These are phyloP conservation scores for Populus simonii DNA, from an alignment of 345 rosid genomes.

Conservation along the genomic window DNA sequence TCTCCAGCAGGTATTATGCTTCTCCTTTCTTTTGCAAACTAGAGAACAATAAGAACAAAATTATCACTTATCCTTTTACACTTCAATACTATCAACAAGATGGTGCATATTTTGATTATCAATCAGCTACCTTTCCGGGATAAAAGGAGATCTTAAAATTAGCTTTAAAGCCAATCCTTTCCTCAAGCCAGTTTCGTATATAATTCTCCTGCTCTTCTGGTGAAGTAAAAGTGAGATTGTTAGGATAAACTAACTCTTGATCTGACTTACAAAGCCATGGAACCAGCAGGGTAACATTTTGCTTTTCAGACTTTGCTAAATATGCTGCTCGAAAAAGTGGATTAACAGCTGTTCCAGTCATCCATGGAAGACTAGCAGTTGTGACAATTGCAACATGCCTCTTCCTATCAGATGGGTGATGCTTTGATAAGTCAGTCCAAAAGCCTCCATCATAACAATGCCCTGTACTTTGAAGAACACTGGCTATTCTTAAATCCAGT, in stretches of 20 bases:
- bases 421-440: slow-evolving; percentile 66
- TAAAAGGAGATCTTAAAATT: slow-evolving; percentile 91
- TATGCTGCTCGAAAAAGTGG: slow-evolving; percentile 93
- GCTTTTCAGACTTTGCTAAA: slow-evolving; percentile 74
- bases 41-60: slow-evolving; percentile 17
- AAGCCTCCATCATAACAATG: slow-evolving; percentile 88
- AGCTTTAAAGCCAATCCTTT: slow-evolving; percentile 83
- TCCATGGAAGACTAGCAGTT: slow-evolving; percentile 99
- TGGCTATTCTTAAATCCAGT: slow-evolving; percentile 78
- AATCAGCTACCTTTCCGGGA: slow-evolving; percentile 80
- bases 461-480: slow-evolving; percentile 94
- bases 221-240: slow-evolving; percentile 74
- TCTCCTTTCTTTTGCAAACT: slow-evolving; percentile 90
- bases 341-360: slow-evolving; percentile 99
- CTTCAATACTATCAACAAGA: not conserved
- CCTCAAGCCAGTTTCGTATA: slow-evolving; percentile 93
- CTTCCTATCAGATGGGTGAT: slow-evolving; percentile 48
- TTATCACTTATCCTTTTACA: slow-evolving; percentile 2
- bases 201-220: slow-evolving; percentile 94
- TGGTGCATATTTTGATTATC: slow-evolving; percentile 8
- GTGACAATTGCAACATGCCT: slow-evolving; percentile 95
- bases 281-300: slow-evolving; percentile 87
- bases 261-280: slow-evolving; percentile 98
- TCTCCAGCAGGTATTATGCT: slow-evolving; percentile 98
- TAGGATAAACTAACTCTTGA: slow-evolving; percentile 93